Evolutionary conservation across 768 basidiomycete genomes (phyloP).

Genomic region (Leccinum fibrillosum): DNA sequence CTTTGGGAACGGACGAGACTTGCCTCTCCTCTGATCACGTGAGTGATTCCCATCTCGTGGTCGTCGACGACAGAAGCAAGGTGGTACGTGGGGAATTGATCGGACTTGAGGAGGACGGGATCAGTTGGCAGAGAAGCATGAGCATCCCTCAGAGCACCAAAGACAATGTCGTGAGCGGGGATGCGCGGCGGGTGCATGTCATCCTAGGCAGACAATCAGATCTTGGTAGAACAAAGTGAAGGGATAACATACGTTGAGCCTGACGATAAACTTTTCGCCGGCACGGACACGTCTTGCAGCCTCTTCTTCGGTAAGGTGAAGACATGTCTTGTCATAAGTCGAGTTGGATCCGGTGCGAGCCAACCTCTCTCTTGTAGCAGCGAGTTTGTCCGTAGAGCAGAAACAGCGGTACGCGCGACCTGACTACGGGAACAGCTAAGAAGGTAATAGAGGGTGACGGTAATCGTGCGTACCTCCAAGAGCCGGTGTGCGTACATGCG

Average conservation of each 20-base stretch:
- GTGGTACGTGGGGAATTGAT: constrained; percentile 94
- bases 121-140: constrained; percentile 82
- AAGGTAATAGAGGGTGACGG: too few relatives aligned
- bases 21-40: constrained; percentile 93
- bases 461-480: constrained; percentile 54
- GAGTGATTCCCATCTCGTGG: constrained; percentile 92
- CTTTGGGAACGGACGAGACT: constrained; percentile 8
- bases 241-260: constrained; percentile 71
- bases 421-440: constrained; percentile 42
- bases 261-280: constrained; percentile 77
- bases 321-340: constrained; percentile 86
- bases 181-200: constrained; percentile 50
- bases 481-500: constrained; percentile 67
- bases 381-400: constrained; percentile 72
- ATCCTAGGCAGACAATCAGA: constrained; percentile 41
- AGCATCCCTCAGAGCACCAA: constrained; percentile 69
- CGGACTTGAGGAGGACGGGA: constrained; percentile 88
- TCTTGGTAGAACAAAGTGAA: background rate
- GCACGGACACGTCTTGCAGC: constrained; percentile 67
- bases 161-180: constrained; percentile 65
- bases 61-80: constrained; percentile 96
- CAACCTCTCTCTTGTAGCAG: constrained; percentile 64
- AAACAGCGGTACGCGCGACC: constrained; percentile 95
- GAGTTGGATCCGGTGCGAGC: constrained; percentile 70
- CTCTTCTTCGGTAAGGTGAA: constrained; percentile 86